phyloP scores from a whole-genome alignment of 306 rosid species.

The Alnus glutinosa region DNA sequence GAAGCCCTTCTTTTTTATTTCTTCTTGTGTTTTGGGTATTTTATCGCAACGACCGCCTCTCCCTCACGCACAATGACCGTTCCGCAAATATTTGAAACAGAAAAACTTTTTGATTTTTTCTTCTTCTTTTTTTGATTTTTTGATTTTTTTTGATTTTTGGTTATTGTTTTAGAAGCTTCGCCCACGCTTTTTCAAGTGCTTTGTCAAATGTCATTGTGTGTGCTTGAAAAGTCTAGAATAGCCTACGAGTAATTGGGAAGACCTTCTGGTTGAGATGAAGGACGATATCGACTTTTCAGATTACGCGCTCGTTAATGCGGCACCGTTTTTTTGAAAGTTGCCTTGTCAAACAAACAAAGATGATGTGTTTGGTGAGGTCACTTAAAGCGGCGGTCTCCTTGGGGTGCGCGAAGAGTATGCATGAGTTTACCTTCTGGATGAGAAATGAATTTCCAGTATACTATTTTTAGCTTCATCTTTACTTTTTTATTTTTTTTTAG shows the following conservation, averaged over 20 bases:
- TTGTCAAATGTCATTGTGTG: not conserved
- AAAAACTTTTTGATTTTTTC: not conserved
- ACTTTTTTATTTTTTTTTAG: too few species aligned
- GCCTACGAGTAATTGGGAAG: not conserved
- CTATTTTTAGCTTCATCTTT: too few species aligned
- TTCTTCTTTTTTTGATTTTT: too few species aligned
- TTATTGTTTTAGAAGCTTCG: not conserved
- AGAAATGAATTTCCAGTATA: too few species aligned
- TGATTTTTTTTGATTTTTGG: too few species aligned
- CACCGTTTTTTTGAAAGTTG: constrained; percentile 1
- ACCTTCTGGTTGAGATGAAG: not conserved
- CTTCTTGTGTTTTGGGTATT: too few species aligned
- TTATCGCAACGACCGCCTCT: constrained; percentile 47
- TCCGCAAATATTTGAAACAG: constrained; percentile 40
- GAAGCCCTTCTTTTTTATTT: too few species aligned
- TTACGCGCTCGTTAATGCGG: not conserved
- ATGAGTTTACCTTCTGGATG: not conserved
- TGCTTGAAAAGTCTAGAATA: not conserved
- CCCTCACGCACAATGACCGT: constrained; percentile 16
- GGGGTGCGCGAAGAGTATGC: not conserved
- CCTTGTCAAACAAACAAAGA: constrained; percentile 13
- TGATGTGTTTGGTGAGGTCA: constrained; percentile 5
- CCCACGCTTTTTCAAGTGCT: not conserved
- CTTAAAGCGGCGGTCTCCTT: not conserved
- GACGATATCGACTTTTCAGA: not conserved